Percentiles rank a stretch among this genome's conserved stretches.
Conservation (phyloP, 139 green algal species). For the Picochlorum sp. region DNA sequence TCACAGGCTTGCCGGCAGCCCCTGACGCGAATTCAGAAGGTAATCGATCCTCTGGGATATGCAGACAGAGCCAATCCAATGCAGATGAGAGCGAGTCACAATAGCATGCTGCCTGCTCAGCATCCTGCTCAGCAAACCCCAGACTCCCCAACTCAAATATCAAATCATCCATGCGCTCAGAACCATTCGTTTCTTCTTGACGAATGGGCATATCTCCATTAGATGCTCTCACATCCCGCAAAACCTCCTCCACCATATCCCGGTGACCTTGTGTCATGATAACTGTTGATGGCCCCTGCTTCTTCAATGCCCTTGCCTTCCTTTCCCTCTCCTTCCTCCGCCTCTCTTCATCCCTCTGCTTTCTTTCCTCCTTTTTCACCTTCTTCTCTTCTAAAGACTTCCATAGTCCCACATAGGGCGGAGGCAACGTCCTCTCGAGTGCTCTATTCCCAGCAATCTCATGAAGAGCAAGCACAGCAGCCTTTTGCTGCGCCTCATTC, state of each 20-base stretch:
- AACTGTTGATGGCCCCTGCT: conserved; percentile 23
- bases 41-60: conserved; percentile 49
- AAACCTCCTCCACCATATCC: conserved; percentile 26
- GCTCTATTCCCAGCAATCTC: conserved; percentile 49
- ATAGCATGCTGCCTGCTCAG: conserved; percentile 8
- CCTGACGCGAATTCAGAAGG: conserved; percentile 48
- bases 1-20: conserved; percentile 33
- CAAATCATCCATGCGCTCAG: conserved; percentile 6
- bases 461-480: conserved; percentile 58
- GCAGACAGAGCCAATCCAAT: conserved; percentile 71
- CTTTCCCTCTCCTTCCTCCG: conserved; percentile 17
- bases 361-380: conserved; percentile 18
- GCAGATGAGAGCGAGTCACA: conserved; percentile 16
- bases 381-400: conserved; percentile 27
- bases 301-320: conserved; percentile 11
- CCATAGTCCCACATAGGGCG: conserved; percentile 43
- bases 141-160: conserved; percentile 29
- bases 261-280: conserved; percentile 43
- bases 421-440: conserved; percentile 53
- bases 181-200: not conserved
- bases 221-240: conserved; percentile 5
- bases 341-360: conserved; percentile 8
- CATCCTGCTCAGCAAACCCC: conserved; percentile 47
- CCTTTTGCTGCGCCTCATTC: conserved; percentile 55
- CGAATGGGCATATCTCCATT: not conserved